Evolutionary conservation across 2,329 filamentous ascomycete species (phyloP), one percentile per base, ranked within the genome.

Genomic region (Colletotrichum somersetense): DNA sequence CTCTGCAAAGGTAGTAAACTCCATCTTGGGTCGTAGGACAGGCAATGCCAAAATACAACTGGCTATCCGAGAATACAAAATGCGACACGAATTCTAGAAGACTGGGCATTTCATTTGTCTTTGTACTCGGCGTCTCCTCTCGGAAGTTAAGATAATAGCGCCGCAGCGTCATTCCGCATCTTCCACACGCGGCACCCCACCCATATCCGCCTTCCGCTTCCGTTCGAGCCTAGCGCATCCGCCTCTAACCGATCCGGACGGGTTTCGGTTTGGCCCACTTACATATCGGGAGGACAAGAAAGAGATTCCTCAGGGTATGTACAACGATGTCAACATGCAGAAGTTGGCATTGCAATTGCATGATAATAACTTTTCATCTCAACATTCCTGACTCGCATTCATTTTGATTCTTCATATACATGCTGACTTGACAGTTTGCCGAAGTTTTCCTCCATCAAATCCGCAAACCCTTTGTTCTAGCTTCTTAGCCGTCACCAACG

Each of bases 1-100:
- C 30, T 82, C 79, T 33, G 84, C 79, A 48, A 79, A 80, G 20
- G 79, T 74, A 64, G 78, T 70, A 65, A 86, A 77, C n/a, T 84
- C 81, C 83, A 84, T 85, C 58, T 67, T 76, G 74, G 63, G 56
- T 67, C 59, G 56, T 73, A 73, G 20, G 66, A 73, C 11, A 58
- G 40, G 20, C 0, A 20, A 10, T 42, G 5, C 3, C 52, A 16
- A 53, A 53, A 14, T 33, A 30, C 48, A 30, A 33, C 48, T 44
- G 30, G 66, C 58, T 50, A 59, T 42, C 20, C 38, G 62, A 59
- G 23, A 59, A 57, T n/a, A 26, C n/a, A 10, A 66, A 23, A 35
- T 53, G 30, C 38, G 53, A 53, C 59, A 56, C 48, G 26, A 61
- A 42, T 12, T 59, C 16, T 26, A 8, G 33, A 18, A 53, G 46